Conservation (phyloP, 495 filamentous ascomycete species). For the Xylaria nigripes region DNA sequence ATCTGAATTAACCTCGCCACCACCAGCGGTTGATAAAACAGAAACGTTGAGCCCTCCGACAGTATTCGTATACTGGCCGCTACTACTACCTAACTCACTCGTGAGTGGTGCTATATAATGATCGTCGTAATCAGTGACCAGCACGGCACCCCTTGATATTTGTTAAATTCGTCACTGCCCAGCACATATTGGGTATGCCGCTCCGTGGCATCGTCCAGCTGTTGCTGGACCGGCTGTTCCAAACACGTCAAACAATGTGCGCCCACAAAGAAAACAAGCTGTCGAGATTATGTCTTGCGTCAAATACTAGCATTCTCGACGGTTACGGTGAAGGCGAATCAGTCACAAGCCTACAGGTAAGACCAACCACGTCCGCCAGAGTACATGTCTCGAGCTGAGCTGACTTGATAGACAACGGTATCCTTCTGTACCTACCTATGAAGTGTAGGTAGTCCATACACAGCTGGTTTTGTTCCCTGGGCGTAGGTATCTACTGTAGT, state of each 20-base stretch:
- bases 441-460: not conserved
- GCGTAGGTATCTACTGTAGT: too few relatives aligned
- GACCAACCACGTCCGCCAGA: not conserved
- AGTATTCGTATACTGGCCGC: not conserved
- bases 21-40: not conserved
- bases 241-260: slow-evolving; percentile 4
- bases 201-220: not conserved
- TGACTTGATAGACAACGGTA: not conserved
- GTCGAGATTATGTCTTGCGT: slow-evolving; percentile 1
- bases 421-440: not conserved
- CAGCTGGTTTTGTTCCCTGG: too few relatives aligned
- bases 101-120: not conserved
- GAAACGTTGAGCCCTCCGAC: not conserved
- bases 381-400: not conserved
- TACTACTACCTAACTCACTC: not conserved
- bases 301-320: slow-evolving; percentile 1
- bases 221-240: not conserved
- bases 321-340: not conserved
- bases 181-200: not conserved
- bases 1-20: slow-evolving; percentile 4
- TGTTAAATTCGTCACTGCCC: slow-evolving; percentile 1
- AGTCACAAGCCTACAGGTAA: not conserved
- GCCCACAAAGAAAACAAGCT: not conserved
- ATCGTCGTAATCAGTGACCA: not conserved
- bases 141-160: not conserved